These are phyloP conservation scores for Boletellus ananas DNA, from an alignment of 768 basidiomycete genomes.

Conservation along the genomic window DNA sequence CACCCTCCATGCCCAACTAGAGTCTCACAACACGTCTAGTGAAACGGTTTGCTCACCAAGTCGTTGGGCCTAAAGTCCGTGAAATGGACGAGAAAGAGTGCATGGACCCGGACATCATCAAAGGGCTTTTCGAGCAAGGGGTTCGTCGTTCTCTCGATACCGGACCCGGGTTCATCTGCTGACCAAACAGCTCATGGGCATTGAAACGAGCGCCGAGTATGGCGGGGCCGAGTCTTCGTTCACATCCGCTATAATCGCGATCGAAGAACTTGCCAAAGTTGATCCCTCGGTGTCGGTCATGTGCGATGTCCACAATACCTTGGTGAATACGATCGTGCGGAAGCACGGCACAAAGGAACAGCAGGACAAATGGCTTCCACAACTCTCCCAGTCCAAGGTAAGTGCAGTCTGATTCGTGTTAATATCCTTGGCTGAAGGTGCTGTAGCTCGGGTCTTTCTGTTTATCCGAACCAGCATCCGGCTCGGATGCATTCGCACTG, in stretches of 20 bases:
- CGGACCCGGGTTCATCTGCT: not conserved
- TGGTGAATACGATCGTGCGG: slow-evolving; percentile 92
- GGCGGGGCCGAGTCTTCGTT: slow-evolving; percentile 91
- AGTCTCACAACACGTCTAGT: slow-evolving; percentile 46
- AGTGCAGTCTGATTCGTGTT: not conserved
- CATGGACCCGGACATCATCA: slow-evolving; percentile 87
- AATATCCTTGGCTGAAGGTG: slow-evolving; percentile 1
- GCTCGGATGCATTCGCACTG: slow-evolving; percentile 95
- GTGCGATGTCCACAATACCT: slow-evolving; percentile 98
- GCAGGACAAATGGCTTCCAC: slow-evolving; percentile 84
- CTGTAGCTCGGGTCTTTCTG: slow-evolving; percentile 91
- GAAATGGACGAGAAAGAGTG: slow-evolving; percentile 98
- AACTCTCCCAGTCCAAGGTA: slow-evolving; percentile 75
- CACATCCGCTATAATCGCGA: slow-evolving; percentile 91
- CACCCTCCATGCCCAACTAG: not conserved
- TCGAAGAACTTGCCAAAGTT: slow-evolving; percentile 94
- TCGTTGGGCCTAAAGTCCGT: slow-evolving; percentile 84
- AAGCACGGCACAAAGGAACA: slow-evolving; percentile 82
- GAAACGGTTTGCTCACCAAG: slow-evolving; percentile 81
- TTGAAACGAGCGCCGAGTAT: slow-evolving; percentile 81
- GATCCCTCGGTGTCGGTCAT: slow-evolving; percentile 96
- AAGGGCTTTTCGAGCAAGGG: slow-evolving; percentile 92
- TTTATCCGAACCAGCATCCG: slow-evolving; percentile 87
- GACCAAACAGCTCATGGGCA: slow-evolving; percentile 82
- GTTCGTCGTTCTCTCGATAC: slow-evolving; percentile 42